A percentile compares a stretch with the other conserved stretches of the same genome.
Evolutionary conservation across 1,284 basidiomycete species (phyloP).

Genomic region (Ganoderma meredithae): DNA sequence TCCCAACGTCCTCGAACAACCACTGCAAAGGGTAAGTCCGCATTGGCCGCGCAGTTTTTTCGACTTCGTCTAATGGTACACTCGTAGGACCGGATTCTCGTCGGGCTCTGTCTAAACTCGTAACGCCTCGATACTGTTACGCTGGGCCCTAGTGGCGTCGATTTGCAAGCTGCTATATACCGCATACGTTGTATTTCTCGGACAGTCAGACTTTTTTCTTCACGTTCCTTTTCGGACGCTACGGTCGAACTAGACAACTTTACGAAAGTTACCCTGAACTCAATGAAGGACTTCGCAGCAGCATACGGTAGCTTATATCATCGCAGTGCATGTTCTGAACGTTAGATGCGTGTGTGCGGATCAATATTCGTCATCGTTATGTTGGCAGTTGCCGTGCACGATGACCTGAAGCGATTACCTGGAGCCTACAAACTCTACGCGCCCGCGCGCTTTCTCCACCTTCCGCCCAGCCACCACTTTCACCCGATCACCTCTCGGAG

Average conservation of each 20-base stretch:
- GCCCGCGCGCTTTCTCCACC: neutral
- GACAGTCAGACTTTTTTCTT: neutral
- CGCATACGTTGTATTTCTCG: neutral
- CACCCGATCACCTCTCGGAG: neutral
- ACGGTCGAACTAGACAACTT: neutral
- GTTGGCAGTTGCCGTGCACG: neutral
- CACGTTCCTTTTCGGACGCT: neutral
- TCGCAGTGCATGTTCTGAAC: neutral
- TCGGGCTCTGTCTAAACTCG: constrained; percentile 4
- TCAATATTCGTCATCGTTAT: neutral
- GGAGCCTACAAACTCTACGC: neutral
- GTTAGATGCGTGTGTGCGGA: neutral
- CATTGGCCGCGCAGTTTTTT: neutral
- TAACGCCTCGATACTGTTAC: neutral
- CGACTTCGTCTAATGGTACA: neutral
- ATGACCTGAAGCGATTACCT: neutral
- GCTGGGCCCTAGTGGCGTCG: neutral
- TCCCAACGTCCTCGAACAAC: constrained; percentile 81
- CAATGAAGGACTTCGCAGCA: neutral
- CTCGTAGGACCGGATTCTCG: constrained; percentile 8
- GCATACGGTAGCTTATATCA: neutral
- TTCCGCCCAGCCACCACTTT: neutral
- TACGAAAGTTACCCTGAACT: neutral
- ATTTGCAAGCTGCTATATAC: neutral
- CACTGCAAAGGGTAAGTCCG: constrained; percentile 71